Conservation (phyloP, 768 basidiomycete species). For the Hygrocybe punicea region DNA sequence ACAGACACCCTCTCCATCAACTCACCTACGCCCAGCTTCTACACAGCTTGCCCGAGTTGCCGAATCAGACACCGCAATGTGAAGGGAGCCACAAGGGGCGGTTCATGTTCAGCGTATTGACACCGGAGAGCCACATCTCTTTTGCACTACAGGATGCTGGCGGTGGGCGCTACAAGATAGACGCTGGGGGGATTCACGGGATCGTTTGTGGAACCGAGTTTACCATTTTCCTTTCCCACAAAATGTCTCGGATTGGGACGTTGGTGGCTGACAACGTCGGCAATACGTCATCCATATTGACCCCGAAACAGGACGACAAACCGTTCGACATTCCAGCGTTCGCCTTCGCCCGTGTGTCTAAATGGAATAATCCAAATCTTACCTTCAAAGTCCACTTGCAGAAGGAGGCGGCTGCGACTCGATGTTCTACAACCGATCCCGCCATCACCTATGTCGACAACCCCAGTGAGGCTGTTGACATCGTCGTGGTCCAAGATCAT, state of each 20-base stretch:
- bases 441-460: background rate
- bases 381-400: background rate
- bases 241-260: background rate
- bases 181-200: conserved; percentile 5
- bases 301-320: background rate
- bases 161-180: background rate
- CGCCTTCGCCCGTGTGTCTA: background rate
- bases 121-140: background rate
- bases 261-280: background rate
- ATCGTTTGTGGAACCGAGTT: conserved; percentile 8
- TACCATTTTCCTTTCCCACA: background rate
- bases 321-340: background rate
- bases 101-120: background rate
- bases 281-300: background rate
- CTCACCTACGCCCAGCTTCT: conserved; percentile 1
- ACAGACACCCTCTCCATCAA: background rate
- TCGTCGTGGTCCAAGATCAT: too few relatives aligned
- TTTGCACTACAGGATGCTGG: background rate
- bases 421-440: background rate
- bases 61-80: conserved; percentile 7
- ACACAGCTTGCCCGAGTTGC: background rate
- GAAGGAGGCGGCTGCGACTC: background rate
- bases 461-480: too few relatives aligned
- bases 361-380: conserved; percentile 1
- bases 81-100: conserved; percentile 5